Base-by-base conservation (phyloP, 176 grass and related monocot genomes). In the Hyparrhenia diplandra region DNA sequence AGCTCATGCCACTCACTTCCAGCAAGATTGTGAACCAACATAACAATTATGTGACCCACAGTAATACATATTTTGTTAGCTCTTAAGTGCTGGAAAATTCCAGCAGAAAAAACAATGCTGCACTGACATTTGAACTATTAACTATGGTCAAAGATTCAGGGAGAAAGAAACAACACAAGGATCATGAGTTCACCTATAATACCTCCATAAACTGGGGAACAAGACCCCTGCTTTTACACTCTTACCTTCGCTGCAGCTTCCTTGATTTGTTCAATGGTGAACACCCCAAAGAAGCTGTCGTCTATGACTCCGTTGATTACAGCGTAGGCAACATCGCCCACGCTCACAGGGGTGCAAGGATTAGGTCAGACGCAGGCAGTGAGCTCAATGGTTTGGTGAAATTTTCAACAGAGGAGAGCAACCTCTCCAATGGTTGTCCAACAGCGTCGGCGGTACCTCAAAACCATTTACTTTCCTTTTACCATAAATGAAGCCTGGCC, bases 401-500 rank as follows among this genome's bases (percentile, higher is more conserved):
- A 67, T 87, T 94, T 69, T 91, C 92, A 7, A 86, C 83, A 20
- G 90, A 85, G 29, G 83, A 80, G 69, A 98, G 85, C 58, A 99
- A 3, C 21, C 79, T 91, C 77, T 95, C 92, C 34, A 95, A 71
- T 64, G 96, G 96, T 75, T 95, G 71, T 17, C 96, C 92, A 20
- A 95, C 69, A 18, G 84, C 28, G 21, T 99, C 92, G 0, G 89
- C 0, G 94, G 94, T 76, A 97, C 76, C 79, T 97, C 91, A 60
- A 86, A 98, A 36, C 95, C 90, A 63, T 98, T 87, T 24, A 93
- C 88, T 80, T 87, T 98, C 77, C 95, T 87, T 84, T 95, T 95
- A 36, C 95, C 95, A 4, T 98, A 98, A 69, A 98, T 95, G 68
- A 98, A 95, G 51, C 90, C 95, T n/a, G 95, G 94, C 79, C 94